Percentiles rank a stretch among this genome's conserved stretches.
These are phyloP conservation scores for Euclidium syriacum DNA, from an alignment of 345 rosid genomes.

Conservation along the genomic window DNA sequence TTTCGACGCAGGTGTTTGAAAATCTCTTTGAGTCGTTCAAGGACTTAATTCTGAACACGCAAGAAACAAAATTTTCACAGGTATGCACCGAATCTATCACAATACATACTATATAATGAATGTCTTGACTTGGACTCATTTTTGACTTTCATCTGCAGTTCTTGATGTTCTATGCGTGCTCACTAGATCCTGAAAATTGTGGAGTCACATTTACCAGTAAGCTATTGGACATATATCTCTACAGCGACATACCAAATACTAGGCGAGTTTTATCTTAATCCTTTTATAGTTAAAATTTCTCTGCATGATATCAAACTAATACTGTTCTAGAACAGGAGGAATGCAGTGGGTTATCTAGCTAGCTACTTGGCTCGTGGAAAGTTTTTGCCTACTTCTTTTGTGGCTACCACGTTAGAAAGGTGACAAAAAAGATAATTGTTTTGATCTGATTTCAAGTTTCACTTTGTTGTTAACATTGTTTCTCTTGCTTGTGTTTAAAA, in stretches of 20 bases:
- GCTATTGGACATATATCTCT: slow-evolving; percentile 50
- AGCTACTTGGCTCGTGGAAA: slow-evolving; percentile 87
- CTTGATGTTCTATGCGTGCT: slow-evolving; percentile 79
- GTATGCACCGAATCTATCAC: slow-evolving; percentile 31
- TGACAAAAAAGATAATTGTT: neutral
- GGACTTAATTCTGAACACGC: slow-evolving; percentile 49
- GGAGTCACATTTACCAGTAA: slow-evolving; percentile 58
- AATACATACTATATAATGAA: neutral
- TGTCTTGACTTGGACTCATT: neutral
- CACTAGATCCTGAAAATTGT: slow-evolving; percentile 77
- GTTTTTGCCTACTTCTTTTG: slow-evolving; percentile 49
- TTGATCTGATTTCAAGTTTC: neutral
- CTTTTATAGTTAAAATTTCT: neutral
- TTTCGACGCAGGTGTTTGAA: slow-evolving; percentile 56
- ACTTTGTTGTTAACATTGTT: neutral
- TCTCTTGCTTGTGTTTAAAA: neutral
- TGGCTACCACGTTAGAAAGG: slow-evolving; percentile 58
- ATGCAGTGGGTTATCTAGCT: slow-evolving; percentile 85
- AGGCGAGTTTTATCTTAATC: slow-evolving; percentile 41
- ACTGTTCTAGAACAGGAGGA: slow-evolving; percentile 55
- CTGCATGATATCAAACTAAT: neutral
- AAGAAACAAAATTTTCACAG: slow-evolving; percentile 88
- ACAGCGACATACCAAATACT: slow-evolving; percentile 36
- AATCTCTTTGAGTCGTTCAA: slow-evolving; percentile 63
- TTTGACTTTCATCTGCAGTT: slow-evolving; percentile 53